Evolutionary conservation across 108 stramenopile genomes (phyloP).

Genomic region (Skeletonema marinoi): DNA sequence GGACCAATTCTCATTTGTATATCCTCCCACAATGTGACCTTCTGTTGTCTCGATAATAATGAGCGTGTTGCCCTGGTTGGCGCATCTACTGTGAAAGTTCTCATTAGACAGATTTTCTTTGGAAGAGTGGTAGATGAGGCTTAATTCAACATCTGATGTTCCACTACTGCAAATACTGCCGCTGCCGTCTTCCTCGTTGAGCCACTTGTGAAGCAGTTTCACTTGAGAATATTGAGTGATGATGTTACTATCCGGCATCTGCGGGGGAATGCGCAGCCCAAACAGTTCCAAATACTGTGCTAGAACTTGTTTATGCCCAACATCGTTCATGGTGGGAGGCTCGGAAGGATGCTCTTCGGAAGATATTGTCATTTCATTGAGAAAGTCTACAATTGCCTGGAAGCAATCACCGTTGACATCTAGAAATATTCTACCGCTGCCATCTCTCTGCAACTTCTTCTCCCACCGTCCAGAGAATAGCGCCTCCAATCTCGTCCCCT

Average conservation of each 20-base stretch:
- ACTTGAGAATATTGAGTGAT: neutral
- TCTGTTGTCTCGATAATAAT: conserved; percentile 20
- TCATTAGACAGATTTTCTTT: conserved; percentile 15
- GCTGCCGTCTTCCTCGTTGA: conserved; percentile 2
- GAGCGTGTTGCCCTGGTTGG: conserved; percentile 9
- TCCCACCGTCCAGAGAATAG: conserved; percentile 37
- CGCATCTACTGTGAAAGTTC: conserved; percentile 22
- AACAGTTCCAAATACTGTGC: conserved; percentile 26
- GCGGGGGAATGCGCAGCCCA: neutral
- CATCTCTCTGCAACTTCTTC: conserved; percentile 9
- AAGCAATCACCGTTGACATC: conserved; percentile 11
- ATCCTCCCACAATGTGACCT: conserved; percentile 15
- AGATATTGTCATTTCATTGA: conserved; percentile 19
- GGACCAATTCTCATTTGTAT: conserved; percentile 9
- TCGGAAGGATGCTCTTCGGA: conserved; percentile 2
- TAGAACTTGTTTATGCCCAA: conserved; percentile 14
- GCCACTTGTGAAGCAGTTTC: conserved; percentile 19
- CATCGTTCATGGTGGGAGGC: neutral
- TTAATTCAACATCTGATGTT: neutral
- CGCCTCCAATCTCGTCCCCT: conserved; percentile 27
- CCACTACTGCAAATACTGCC: neutral
- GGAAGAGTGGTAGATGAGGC: conserved; percentile 33
- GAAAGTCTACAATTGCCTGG: conserved; percentile 21
- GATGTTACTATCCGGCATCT: conserved; percentile 14
- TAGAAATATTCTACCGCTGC: conserved; percentile 19